A percentile compares a stretch with the other conserved stretches of the same genome.
Evolutionary conservation across 495 filamentous ascomycete genomes (phyloP).

Genomic region (Aspergillus panamensis): DNA sequence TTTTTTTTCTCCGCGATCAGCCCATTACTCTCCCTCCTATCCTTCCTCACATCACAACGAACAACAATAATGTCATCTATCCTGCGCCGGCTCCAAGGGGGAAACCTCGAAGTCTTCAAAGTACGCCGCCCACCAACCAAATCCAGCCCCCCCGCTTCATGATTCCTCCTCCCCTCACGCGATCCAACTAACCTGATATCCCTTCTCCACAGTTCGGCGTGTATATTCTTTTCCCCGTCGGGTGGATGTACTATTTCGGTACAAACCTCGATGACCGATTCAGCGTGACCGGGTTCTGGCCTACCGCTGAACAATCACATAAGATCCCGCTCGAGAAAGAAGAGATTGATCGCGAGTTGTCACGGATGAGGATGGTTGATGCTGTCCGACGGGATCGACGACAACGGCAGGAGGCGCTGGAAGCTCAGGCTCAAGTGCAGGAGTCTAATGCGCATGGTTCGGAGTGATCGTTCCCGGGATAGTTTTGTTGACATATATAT

Average conservation of each 20-base stretch:
- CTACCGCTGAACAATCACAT: constrained; percentile 77
- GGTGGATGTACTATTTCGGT: constrained; percentile 99
- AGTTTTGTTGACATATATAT: background rate
- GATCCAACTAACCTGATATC: background rate
- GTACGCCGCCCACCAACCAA: constrained; percentile 43
- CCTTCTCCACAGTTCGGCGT: constrained; percentile 71
- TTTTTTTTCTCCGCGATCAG: background rate
- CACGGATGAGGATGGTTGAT: constrained; percentile 59
- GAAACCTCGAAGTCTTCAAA: constrained; percentile 96
- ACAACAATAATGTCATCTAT: constrained; percentile 40
- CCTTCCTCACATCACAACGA: background rate
- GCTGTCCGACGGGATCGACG: constrained; percentile 47
- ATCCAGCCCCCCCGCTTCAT: background rate
- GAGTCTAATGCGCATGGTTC: constrained; percentile 24
- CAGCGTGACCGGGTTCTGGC: constrained; percentile 89
- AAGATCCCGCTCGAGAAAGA: constrained; percentile 84
- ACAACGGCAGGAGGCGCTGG: constrained; percentile 54
- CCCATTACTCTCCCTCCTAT: background rate
- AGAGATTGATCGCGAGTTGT: constrained; percentile 75
- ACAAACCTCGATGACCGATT: constrained; percentile 95
- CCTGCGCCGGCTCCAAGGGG: constrained; percentile 56
- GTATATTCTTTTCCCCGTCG: constrained; percentile 98
- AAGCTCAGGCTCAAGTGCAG: constrained; percentile 33
- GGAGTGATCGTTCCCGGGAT: constrained; percentile 17
- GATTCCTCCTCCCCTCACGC: background rate